Evolutionary conservation across 2,329 filamentous ascomycete species (phyloP), one percentile per base, ranked within the genome.

Genomic region (Penicillium sp.): DNA sequence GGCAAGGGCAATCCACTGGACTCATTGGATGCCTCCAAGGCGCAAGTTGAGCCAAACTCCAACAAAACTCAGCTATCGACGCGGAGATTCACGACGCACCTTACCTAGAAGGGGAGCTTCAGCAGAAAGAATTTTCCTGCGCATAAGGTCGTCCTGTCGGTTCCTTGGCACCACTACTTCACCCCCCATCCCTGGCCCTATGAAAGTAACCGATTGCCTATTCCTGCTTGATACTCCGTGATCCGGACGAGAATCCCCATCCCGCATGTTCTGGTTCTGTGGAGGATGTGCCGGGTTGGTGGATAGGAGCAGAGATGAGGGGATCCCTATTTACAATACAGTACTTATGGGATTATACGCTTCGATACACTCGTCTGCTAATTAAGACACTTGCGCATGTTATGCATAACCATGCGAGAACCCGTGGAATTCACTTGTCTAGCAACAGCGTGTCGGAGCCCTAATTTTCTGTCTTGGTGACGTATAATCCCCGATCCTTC

Each of bases 101-200:
- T 65, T 60, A 55, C 68, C 67, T n/a, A 63, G 66, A 69, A 59
- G 58, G 68, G 68, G 68, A 71, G 66, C 65, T 71, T 66, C 48
- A 70, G 47, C 66, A 69, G 68, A 71, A 57, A 58, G 45, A 40
- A 46, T 50, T 55, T 58, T 56, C 24, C 39, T 7, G 17, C 32
- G 18, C 34, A 18, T 27, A 15, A 15, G 27, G 17, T 34, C 21
- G 10, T 12, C n/a, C 18, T 15, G 13, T 37, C 39, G 36, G 33
- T 13, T 33, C 20, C 13, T 51, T 24, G 6, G 48, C 37, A 46
- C 51, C 47, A 17, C 36, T 24, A 24, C 21, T 32, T 42, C 39
- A 27, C 15, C 3, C 15, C 3, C n/a, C 15, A 46, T 51, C 34
- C 29, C 18, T 47, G 42, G 44, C 20, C 26, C 26, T 42, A 42